These are phyloP conservation scores for Botryotinia narcissicola DNA, from an alignment of 2,329 filamentous ascomycete species.

Conservation along the genomic window DNA sequence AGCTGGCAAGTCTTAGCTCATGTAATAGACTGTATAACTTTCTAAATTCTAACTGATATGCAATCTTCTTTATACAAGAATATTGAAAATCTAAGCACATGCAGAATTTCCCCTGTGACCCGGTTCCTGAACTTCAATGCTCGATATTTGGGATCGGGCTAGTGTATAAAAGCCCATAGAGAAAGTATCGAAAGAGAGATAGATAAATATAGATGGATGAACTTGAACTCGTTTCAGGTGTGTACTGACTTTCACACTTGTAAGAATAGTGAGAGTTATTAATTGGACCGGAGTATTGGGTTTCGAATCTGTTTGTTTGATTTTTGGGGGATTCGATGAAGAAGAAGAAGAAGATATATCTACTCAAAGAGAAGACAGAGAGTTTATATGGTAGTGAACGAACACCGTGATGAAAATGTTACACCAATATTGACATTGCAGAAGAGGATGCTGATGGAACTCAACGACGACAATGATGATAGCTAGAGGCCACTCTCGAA, in stretches of 20 bases:
- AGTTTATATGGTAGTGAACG: too few species aligned
- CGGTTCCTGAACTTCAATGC: neutral
- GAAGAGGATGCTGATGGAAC: neutral
- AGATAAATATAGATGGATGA: neutral
- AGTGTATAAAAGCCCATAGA: neutral
- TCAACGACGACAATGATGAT: neutral
- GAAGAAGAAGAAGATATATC: neutral
- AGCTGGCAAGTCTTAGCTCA: accelerated
- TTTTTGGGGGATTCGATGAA: neutral
- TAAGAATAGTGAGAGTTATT: neutral
- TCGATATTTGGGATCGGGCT: neutral
- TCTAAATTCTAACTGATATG: neutral
- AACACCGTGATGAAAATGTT: too few species aligned
- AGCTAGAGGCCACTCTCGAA: neutral
- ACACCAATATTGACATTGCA: too few species aligned
- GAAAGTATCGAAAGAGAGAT: neutral
- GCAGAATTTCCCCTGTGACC: too few species aligned
- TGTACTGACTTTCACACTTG: neutral
- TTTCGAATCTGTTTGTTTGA: neutral
- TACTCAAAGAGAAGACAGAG: too few species aligned
- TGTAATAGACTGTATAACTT: neutral
- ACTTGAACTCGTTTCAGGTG: neutral
- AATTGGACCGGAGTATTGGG: neutral
- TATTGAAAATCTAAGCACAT: neutral
- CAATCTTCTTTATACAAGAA: neutral